These are phyloP conservation scores for Teratosphaeria epicoccoides DNA, from an alignment of 2,329 filamentous ascomycete genomes.

Conservation along the genomic window DNA sequence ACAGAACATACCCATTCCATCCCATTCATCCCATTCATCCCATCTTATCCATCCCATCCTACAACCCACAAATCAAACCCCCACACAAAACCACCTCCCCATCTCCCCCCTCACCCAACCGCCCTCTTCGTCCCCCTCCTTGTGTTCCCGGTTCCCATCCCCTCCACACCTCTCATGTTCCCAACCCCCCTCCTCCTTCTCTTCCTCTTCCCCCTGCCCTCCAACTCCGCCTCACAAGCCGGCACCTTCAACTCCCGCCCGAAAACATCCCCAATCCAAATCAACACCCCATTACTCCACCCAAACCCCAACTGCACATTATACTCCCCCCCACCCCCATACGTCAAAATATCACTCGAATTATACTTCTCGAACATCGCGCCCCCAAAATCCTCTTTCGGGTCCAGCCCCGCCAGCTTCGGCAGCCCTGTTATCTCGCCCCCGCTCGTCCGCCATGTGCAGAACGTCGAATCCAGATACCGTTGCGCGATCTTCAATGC, in stretches of 20 bases:
- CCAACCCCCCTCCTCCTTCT: not conserved
- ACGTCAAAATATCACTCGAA: conserved; percentile 49
- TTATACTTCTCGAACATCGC: conserved; percentile 63
- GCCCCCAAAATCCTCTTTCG: conserved; percentile 32
- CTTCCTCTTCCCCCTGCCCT: not conserved
- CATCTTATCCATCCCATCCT: too few relatives aligned
- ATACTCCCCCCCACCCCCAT: conserved; percentile 57
- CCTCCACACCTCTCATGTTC: too few relatives aligned
- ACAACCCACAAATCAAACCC: not conserved
- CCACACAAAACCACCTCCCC: not conserved
- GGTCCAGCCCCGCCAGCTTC: conserved; percentile 38
- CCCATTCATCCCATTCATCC: too few relatives aligned
- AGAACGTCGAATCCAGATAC: conserved; percentile 57
- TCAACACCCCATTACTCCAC: conserved; percentile 59
- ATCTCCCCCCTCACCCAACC: not conserved
- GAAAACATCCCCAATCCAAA: conserved; percentile 57
- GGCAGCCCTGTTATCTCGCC: conserved; percentile 46
- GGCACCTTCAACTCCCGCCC: conserved; percentile 45
- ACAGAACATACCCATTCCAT: too few relatives aligned
- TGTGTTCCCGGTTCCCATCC: too few relatives aligned
- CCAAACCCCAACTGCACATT: conserved; percentile 60
- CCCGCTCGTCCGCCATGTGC: conserved; percentile 59
- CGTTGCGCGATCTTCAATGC: conserved; percentile 52
- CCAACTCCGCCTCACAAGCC: conserved; percentile 23
- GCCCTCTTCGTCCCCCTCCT: not conserved